Evolutionary conservation across 257 asterid genomes (phyloP).

Genomic region (Rauvolfia tetraphylla): DNA sequence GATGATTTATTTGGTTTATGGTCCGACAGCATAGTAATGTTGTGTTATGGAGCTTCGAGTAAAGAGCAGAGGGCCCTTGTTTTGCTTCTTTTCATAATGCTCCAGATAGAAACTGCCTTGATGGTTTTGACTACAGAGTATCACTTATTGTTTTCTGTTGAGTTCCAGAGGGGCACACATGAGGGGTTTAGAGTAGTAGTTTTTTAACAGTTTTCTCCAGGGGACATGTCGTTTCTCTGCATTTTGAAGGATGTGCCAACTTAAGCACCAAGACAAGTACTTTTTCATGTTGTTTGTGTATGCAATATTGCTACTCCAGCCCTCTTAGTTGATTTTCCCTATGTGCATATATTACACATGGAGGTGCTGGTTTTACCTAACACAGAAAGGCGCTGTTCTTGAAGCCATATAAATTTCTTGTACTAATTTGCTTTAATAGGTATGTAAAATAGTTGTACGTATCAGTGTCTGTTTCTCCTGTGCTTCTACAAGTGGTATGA

Average conservation of each 20-base stretch:
- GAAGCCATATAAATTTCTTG: neutral
- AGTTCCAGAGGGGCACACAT: constrained; percentile 22
- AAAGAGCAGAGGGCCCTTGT: constrained; percentile 28
- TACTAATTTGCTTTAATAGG: neutral
- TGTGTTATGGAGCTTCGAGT: constrained; percentile 32
- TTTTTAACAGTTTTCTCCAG: neutral
- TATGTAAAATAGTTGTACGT: neutral
- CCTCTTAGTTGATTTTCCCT: neutral
- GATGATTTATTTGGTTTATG: neutral
- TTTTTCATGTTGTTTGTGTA: neutral
- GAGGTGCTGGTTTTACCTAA: neutral
- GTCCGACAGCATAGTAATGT: too few species aligned
- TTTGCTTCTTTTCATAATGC: constrained; percentile 37
- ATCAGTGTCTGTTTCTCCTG: too few species aligned
- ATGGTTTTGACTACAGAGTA: constrained; percentile 20
- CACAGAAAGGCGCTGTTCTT: neutral
- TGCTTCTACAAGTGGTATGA: too few species aligned
- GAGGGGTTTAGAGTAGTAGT: too few species aligned
- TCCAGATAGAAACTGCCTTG: constrained; percentile 28
- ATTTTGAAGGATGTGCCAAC: neutral
- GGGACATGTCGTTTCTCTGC: neutral
- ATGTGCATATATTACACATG: neutral
- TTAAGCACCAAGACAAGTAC: neutral
- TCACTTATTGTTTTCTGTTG: constrained; percentile 14
- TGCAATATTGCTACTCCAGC: neutral